Percentiles rank a stretch among this genome's conserved stretches.
Evolutionary conservation across 345 rosid genomes (phyloP).

Genomic region (Citrus glauca): DNA sequence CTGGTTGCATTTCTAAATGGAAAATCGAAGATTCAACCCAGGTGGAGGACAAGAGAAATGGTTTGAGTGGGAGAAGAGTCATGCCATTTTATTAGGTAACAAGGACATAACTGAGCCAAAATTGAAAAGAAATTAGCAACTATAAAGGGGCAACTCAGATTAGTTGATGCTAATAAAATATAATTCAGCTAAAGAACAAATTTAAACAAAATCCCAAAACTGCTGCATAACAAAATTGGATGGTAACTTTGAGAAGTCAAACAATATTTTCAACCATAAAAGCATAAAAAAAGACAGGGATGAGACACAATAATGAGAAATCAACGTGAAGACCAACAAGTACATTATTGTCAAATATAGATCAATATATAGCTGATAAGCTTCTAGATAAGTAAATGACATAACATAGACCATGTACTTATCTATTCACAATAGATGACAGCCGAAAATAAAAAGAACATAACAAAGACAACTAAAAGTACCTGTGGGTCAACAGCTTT

Average conservation of each 20-base stretch:
- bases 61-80: not conserved
- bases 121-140: not conserved
- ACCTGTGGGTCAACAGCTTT: slow-evolving; percentile 57
- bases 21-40: not conserved
- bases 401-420: not conserved
- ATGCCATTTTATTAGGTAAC: not conserved
- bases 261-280: not conserved
- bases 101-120: not conserved
- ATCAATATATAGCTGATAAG: not conserved
- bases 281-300: not conserved
- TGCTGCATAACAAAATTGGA: not conserved
- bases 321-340: not conserved
- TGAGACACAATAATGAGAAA: not conserved
- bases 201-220: not conserved
- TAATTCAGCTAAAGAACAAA: not conserved
- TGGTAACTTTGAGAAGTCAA: not conserved
- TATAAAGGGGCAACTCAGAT: not conserved
- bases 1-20: not conserved
- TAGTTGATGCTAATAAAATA: not conserved
- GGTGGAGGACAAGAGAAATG: not conserved
- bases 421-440: not conserved
- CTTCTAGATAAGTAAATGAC: not conserved
- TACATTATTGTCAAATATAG: not conserved
- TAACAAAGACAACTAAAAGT: slow-evolving; percentile 18
- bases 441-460: not conserved